phyloP scores from a whole-genome alignment of 2,329 filamentous ascomycete species.

The Botrytis tulipae region DNA sequence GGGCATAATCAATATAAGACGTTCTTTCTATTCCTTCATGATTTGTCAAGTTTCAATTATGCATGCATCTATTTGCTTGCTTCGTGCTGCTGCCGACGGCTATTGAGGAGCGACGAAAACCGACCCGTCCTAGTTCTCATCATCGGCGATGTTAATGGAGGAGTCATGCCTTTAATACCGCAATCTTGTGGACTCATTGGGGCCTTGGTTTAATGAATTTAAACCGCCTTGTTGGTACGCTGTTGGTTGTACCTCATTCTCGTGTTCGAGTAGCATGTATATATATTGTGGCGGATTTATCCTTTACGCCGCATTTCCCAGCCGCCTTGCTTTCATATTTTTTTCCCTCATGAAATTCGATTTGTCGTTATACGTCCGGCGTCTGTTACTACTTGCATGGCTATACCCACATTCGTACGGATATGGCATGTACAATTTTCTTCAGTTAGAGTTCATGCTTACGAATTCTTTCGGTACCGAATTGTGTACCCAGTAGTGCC shows the following conservation, averaged over 20 bases:
- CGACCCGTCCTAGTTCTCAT: background rate
- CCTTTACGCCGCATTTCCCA: background rate
- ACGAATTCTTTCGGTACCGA: background rate
- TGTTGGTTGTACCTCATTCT: constrained; percentile 1
- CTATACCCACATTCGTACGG: background rate
- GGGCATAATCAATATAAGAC: background rate
- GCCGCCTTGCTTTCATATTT: background rate
- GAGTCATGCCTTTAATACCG: background rate
- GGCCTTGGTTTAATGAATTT: background rate
- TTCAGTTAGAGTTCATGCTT: constrained; percentile 2
- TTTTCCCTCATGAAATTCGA: background rate
- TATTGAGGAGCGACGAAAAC: background rate
- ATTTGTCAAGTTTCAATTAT: constrained; percentile 8
- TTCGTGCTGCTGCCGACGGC: background rate
- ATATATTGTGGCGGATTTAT: constrained; percentile 10
- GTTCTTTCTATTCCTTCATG: background rate
- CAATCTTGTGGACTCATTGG: background rate
- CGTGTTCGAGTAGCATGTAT: constrained; percentile 4
- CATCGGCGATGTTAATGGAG: background rate
- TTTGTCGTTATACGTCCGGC: background rate
- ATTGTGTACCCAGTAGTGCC: constrained; percentile 2
- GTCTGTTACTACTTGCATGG: background rate
- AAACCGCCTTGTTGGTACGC: background rate
- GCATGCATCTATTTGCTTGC: background rate
- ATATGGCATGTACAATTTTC: background rate